These are phyloP conservation scores for Penicillium mononematosum DNA, from an alignment of 495 filamentous ascomycete species.

Conservation along the genomic window DNA sequence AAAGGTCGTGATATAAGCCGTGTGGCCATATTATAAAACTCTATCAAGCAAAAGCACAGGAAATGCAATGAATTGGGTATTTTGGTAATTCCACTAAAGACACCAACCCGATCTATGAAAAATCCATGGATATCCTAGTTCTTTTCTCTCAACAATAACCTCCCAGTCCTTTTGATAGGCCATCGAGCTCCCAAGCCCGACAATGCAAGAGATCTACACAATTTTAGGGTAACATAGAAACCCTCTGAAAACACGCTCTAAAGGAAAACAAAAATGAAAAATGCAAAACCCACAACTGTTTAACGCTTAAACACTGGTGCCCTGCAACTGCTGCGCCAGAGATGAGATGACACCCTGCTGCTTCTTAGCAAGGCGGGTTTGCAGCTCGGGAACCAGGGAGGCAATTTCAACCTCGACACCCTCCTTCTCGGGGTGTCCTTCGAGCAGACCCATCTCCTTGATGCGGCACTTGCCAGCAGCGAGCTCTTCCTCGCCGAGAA, in stretches of 20 bases:
- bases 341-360: constrained; percentile 17
- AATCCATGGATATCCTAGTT: not conserved
- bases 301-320: constrained; percentile 18
- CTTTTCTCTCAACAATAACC: constrained; percentile 1
- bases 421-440: constrained; percentile 83
- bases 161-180: constrained; percentile 8
- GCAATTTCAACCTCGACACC: constrained; percentile 66
- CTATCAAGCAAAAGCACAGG: not conserved
- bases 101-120: not conserved
- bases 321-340: constrained; percentile 30
- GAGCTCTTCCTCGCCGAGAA: constrained; percentile 79
- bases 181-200: not conserved
- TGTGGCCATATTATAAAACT: not conserved
- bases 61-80: constrained; percentile 23
- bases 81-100: constrained; percentile 5
- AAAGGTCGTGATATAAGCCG: not conserved
- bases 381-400: constrained; percentile 63
- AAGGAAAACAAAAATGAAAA: constrained; percentile 46
- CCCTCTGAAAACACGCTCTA: constrained; percentile 13
- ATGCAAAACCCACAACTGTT: constrained; percentile 35
- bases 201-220: constrained; percentile 16
- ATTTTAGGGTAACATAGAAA: constrained; percentile 12
- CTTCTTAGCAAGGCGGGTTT: constrained; percentile 33
- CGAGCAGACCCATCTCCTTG: constrained; percentile 78
- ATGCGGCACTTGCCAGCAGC: constrained; percentile 72